Percentiles rank a stretch among this genome's conserved stretches.
phyloP scores from a whole-genome alignment of 2,329 filamentous ascomycete genomes.

The Penicillium sp. region DNA sequence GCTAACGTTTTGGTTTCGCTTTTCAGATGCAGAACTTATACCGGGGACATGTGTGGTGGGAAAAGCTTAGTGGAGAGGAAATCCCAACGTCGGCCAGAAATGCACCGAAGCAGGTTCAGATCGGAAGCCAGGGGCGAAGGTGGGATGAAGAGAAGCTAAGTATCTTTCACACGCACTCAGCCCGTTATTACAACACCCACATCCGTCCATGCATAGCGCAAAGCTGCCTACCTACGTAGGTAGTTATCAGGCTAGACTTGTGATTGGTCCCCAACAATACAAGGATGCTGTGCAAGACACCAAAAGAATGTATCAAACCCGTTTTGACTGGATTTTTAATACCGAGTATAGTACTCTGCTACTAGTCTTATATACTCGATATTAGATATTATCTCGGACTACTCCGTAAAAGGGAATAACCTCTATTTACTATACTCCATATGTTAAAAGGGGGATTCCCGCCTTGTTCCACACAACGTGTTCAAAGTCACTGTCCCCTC shows the following conservation, averaged over 20 bases:
- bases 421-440: neutral
- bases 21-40: neutral
- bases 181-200: conserved; percentile 3
- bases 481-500: neutral
- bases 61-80: neutral
- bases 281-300: neutral
- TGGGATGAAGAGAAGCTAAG: neutral
- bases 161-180: neutral
- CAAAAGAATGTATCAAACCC: neutral
- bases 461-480: neutral
- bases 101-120: neutral
- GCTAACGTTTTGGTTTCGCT: neutral
- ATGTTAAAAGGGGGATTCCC: neutral
- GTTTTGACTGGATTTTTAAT: neutral
- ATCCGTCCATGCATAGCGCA: neutral
- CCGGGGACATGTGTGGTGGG: neutral
- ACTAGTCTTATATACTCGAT: neutral
- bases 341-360: neutral
- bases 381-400: neutral
- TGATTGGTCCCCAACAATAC: neutral
- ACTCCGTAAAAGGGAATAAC: neutral
- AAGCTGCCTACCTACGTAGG: neutral
- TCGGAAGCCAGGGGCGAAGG: neutral
- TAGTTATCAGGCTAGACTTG: neutral
- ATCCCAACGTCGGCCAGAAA: neutral